Evolutionary conservation across 1,284 basidiomycete genomes (phyloP).

Genomic region (Apiotrichum siamense): DNA sequence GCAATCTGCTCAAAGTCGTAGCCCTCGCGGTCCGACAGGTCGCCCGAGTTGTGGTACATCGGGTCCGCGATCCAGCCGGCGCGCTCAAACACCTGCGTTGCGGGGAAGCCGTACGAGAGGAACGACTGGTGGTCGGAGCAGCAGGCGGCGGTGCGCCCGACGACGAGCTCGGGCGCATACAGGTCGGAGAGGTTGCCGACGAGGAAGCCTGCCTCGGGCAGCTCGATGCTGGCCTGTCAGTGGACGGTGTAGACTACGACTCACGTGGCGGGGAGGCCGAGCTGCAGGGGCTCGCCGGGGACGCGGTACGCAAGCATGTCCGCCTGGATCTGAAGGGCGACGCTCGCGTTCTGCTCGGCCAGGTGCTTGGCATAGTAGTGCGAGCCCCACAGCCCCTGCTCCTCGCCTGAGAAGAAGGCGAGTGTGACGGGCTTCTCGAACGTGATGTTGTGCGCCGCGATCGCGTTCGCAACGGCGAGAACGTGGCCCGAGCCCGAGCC

Average conservation of each 20-base stretch:
- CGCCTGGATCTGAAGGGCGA: slow-evolving; percentile 76
- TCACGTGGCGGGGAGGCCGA: slow-evolving; percentile 59
- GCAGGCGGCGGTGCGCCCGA: slow-evolving; percentile 70
- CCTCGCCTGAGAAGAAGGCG: slow-evolving; percentile 50
- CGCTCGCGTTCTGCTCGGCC: slow-evolving; percentile 54
- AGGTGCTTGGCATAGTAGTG: slow-evolving; percentile 40
- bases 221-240: slow-evolving; percentile 58
- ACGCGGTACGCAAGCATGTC: slow-evolving; percentile 78
- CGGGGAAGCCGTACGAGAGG: slow-evolving; percentile 70
- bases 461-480: slow-evolving; percentile 67
- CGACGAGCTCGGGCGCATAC: slow-evolving; percentile 72
- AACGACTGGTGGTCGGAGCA: slow-evolving; percentile 82
- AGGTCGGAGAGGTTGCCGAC: slow-evolving; percentile 60
- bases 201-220: slow-evolving; percentile 65
- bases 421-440: slow-evolving; percentile 46
- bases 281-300: slow-evolving; percentile 65
- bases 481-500: slow-evolving; percentile 58
- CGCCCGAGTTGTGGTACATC: slow-evolving; percentile 60
- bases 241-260: slow-evolving; percentile 18
- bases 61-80: slow-evolving; percentile 75
- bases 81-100: slow-evolving; percentile 64
- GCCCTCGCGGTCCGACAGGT: slow-evolving; percentile 65
- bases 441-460: slow-evolving; percentile 56
- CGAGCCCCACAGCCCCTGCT: slow-evolving; percentile 50
- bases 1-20: slow-evolving; percentile 74